Conservation (phyloP, 2,329 filamentous ascomycete species). For the Penicillium sp. region DNA sequence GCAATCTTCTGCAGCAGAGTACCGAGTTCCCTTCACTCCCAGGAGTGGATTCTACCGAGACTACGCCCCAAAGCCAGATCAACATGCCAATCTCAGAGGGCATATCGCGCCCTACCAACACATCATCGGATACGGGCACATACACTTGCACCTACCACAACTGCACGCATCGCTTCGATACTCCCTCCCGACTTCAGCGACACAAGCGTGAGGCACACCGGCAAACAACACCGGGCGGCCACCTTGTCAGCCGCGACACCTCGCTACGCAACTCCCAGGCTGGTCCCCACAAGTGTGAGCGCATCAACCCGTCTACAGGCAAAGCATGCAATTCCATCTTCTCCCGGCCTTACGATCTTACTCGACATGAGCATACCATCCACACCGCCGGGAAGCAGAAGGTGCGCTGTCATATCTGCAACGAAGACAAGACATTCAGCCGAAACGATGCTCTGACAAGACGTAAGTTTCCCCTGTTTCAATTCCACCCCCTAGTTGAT, state of each 20-base stretch:
- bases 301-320: conserved; percentile 90
- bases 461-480: conserved; percentile 3
- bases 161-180: conserved; percentile 84
- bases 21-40: conserved; percentile 61
- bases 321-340: conserved; percentile 95
- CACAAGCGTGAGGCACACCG: conserved; percentile 94
- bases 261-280: conserved; percentile 77
- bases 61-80: conserved; percentile 37
- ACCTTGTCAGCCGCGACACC: conserved; percentile 40
- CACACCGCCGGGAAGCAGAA: conserved; percentile 94
- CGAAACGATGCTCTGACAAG: conserved; percentile 85
- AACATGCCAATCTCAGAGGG: conserved; percentile 36
- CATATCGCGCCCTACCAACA: conserved; percentile 59
- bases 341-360: conserved; percentile 93
- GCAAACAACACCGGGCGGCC: conserved; percentile 60
- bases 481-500: background rate
- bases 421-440: conserved; percentile 95
- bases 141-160: conserved; percentile 97
- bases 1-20: conserved; percentile 43
- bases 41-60: conserved; percentile 59
- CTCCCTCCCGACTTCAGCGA: conserved; percentile 81
- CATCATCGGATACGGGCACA: conserved; percentile 75
- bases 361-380: conserved; percentile 94
- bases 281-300: conserved; percentile 87
- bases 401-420: conserved; percentile 87